Percentiles rank a stretch among this genome's conserved stretches.
Evolutionary conservation across 2,329 filamentous ascomycete genomes (phyloP).

Genomic region (Colletotrichum paranaense): DNA sequence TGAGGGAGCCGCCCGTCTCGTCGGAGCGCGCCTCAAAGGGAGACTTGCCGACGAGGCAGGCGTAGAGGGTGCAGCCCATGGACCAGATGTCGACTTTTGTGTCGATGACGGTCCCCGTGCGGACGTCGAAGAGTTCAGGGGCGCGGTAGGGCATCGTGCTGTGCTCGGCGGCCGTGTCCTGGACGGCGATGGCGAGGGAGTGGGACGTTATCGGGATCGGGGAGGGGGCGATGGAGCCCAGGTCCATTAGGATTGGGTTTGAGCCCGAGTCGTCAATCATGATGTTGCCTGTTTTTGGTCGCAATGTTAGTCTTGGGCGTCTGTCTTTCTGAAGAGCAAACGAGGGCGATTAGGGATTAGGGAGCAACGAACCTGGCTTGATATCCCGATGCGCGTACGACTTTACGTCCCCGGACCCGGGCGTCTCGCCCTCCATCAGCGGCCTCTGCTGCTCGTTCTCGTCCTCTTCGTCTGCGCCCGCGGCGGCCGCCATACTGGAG

Average conservation of each 20-base stretch:
- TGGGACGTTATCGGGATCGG: constrained; percentile 91
- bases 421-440: constrained; percentile 83
- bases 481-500: constrained; percentile 44
- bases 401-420: constrained; percentile 74
- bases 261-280: constrained; percentile 96
- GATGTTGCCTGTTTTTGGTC: constrained; percentile 76
- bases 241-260: constrained; percentile 95
- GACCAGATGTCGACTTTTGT: constrained; percentile 99
- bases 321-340: no score
- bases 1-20: constrained; percentile 93
- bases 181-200: constrained; percentile 89
- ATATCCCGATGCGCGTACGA: constrained; percentile 97
- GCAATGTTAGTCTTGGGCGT: constrained; percentile 8
- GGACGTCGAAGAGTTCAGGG: constrained; percentile 97
- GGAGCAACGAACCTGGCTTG: constrained; percentile 77
- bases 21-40: constrained; percentile 96
- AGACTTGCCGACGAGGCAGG: constrained; percentile 94
- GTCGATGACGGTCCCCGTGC: constrained; percentile 90
- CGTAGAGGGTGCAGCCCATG: constrained; percentile 96
- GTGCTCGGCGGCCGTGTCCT: constrained; percentile 95
- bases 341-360: not conserved
- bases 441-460: constrained; percentile 83
- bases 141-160: constrained; percentile 99
- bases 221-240: constrained; percentile 89
- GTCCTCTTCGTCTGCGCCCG: constrained; percentile 71